Base-by-base conservation (phyloP, 2,329 filamentous ascomycete genomes). In the Trichophyton rubrum region DNA sequence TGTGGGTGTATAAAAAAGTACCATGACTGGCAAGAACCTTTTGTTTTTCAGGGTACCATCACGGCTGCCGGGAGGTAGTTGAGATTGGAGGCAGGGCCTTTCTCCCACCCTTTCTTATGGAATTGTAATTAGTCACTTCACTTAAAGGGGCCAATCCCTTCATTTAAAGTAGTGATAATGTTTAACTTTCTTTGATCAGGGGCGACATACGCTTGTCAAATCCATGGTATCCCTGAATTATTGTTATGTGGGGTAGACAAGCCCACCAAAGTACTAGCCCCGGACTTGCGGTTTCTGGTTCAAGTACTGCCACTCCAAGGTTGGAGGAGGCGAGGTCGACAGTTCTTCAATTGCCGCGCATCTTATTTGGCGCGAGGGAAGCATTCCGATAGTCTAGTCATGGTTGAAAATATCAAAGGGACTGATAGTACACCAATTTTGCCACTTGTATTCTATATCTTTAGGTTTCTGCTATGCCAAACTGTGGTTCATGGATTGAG, bases 381-480 rank as follows among this genome's bases (percentile, higher is more conserved):
- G 27, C 27, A 20, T 47, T 17, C 43, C 43, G n/a, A 3, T 11
- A 47, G 43, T 2, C n/a, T 24, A 20, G 20, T 47, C 22, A 30
- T 53, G 33, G 24, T 53, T 30, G 13, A 24, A 53, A 13, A 27
- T 38, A 53, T 53, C 11, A 53, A 53, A 53, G 49, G 15, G 40
- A 41, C 27, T 27, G 33, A 33, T 53, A n/a, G n/a, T n/a, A n/a
- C n/a, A n/a, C n/a, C n/a, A n/a, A n/a, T n/a, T n/a, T n/a, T 53
- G 24, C 49, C 49, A 53, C 49, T 53, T 53, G 27, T 53, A 53
- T 53, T 53, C 43, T 53, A 53, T 53, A 33, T 33, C 27, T 53
- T 53, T 53, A 53, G 24, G 49, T 53, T 53, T 53, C 33, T 33
- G 22, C 49, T 53, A 53, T 53, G 49, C 22, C 49, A 53, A 53